A percentile compares a stretch with the other conserved stretches of the same genome.
Conservation (phyloP, 2,329 filamentous ascomycete genomes). For the Fusarium decemcellulare region DNA sequence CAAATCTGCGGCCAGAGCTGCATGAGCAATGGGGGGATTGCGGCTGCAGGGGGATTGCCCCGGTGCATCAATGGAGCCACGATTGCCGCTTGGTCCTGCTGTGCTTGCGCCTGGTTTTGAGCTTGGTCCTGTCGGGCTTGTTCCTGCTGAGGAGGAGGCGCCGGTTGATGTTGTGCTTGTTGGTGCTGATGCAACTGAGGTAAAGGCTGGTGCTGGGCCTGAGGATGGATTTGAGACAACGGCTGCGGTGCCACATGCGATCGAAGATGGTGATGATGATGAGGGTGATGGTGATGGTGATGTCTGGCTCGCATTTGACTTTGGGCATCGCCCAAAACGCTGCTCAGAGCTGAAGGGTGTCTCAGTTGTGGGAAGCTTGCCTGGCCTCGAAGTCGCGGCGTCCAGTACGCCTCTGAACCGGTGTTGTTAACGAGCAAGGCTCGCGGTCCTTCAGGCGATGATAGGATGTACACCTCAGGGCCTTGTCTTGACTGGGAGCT, state of each 20-base stretch:
- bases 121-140: slow-evolving; percentile 43
- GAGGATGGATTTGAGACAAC: slow-evolving; percentile 23
- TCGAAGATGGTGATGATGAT: slow-evolving; percentile 40
- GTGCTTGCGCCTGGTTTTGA: slow-evolving; percentile 36
- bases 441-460: slow-evolving; percentile 71
- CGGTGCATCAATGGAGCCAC: slow-evolving; percentile 50
- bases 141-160: slow-evolving; percentile 43
- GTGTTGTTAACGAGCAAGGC: slow-evolving; percentile 69
- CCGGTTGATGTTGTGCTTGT: slow-evolving; percentile 30
- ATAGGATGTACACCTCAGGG: slow-evolving; percentile 72
- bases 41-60: slow-evolving; percentile 56
- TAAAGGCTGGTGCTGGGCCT: slow-evolving; percentile 21
- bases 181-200: slow-evolving; percentile 35
- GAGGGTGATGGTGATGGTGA: slow-evolving; percentile 46
- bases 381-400: slow-evolving; percentile 54
- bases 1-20: slow-evolving; percentile 73
- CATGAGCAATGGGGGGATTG: slow-evolving; percentile 51
- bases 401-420: slow-evolving; percentile 65
- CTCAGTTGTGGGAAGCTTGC: slow-evolving; percentile 47
- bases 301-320: slow-evolving; percentile 40
- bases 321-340: slow-evolving; percentile 33
- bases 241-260: slow-evolving; percentile 30
- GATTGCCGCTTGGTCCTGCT: slow-evolving; percentile 44
- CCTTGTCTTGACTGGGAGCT: slow-evolving; percentile 46
- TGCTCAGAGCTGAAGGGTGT: slow-evolving; percentile 31